These are phyloP conservation scores for Neurospora sp. DNA, from an alignment of 495 filamentous ascomycete genomes.

Conservation along the genomic window DNA sequence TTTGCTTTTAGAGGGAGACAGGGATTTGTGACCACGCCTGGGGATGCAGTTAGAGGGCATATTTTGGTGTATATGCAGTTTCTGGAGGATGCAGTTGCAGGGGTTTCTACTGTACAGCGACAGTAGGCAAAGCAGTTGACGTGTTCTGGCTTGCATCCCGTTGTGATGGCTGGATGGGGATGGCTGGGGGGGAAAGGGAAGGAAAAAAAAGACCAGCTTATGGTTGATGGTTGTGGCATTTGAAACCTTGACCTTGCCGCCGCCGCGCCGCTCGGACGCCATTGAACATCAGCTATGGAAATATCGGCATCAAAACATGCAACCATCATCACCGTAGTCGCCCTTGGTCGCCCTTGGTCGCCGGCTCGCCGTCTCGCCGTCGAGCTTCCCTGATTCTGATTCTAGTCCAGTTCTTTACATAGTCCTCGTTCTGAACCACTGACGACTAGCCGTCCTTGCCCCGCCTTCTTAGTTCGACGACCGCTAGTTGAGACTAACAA, in stretches of 20 bases:
- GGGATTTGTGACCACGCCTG: no score
- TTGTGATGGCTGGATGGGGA: not conserved
- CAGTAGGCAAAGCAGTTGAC: not conserved
- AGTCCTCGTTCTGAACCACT: not conserved
- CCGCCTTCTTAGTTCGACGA: not conserved
- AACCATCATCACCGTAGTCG: not conserved
- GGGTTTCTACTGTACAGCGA: not conserved
- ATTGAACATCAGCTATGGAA: not conserved
- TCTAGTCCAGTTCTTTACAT: not conserved
- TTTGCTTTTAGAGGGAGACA: no score
- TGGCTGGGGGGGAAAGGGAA: not conserved
- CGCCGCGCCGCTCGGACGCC: not conserved
- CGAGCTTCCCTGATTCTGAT: not conserved
- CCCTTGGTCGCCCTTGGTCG: not conserved
- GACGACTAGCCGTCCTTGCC: not conserved
- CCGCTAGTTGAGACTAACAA: not conserved
- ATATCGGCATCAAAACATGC: not conserved
- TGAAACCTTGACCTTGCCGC: not conserved
- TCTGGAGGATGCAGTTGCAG: no score
- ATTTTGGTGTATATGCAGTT: no score
- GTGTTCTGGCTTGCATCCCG: not conserved
- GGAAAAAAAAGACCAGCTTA: not conserved
- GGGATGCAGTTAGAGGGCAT: no score
- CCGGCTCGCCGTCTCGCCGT: not conserved
- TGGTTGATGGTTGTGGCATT: not conserved